Conservation (phyloP, 78 protist species). For the Guillardia theta region DNA sequence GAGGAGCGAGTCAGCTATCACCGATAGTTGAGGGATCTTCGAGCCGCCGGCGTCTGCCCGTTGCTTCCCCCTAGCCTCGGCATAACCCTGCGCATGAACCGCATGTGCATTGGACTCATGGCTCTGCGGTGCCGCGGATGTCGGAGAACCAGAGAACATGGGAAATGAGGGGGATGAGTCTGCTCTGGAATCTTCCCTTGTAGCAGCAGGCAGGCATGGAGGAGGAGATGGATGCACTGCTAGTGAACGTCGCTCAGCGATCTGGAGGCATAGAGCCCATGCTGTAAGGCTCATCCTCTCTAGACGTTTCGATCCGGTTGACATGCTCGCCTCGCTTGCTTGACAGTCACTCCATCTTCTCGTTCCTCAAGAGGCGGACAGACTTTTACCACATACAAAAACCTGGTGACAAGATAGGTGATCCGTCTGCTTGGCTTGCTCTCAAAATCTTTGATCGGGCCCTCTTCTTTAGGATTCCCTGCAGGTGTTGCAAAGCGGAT, state of each 20-base stretch:
- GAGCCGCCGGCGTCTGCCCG: too few species aligned
- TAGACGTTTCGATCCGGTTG: not conserved
- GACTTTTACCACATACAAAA: constrained; percentile 39
- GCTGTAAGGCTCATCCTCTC: not conserved
- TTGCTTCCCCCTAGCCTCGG: too few species aligned
- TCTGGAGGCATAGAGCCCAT: constrained; percentile 13
- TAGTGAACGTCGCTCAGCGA: not conserved
- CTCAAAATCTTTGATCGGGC: not conserved
- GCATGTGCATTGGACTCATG: too few species aligned
- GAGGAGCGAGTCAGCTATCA: too few species aligned
- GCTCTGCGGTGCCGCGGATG: too few species aligned
- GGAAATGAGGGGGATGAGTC: too few species aligned
- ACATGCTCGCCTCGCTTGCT: not conserved
- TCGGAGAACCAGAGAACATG: too few species aligned
- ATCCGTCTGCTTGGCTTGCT: not conserved
- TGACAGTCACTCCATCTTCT: constrained; percentile 1
- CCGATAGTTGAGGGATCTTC: too few species aligned
- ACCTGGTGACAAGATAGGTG: not conserved
- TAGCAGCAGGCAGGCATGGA: not conserved
- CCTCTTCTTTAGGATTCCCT: not conserved
- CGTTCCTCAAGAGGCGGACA: constrained; percentile 6
- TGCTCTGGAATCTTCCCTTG: too few species aligned
- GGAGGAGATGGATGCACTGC: not conserved
- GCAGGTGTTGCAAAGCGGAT: not conserved
- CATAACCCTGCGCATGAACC: too few species aligned